Conservation (phyloP, 192 early-diverging fungal species). For the Paraglomus brasilianum region DNA sequence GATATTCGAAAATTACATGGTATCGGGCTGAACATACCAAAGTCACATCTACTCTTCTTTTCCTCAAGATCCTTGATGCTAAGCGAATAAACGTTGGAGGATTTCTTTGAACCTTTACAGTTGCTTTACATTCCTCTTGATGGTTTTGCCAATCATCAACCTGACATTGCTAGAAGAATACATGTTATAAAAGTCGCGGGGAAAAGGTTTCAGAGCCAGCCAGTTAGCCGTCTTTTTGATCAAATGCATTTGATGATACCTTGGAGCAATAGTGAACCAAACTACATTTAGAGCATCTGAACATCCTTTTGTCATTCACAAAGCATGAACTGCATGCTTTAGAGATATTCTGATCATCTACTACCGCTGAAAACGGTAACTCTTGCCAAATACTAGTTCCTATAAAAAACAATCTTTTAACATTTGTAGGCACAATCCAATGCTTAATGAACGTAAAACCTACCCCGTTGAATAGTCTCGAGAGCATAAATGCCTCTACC, state of each 20-base stretch:
- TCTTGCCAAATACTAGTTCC: slow-evolving; percentile 22
- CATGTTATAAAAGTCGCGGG: too few relatives aligned
- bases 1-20: not conserved
- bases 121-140: slow-evolving; percentile 40
- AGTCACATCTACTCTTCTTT: not conserved
- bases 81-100: slow-evolving; percentile 39
- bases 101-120: slow-evolving; percentile 28
- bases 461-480: slow-evolving; percentile 13
- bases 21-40: slow-evolving; percentile 11
- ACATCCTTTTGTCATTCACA: not conserved
- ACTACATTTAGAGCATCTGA: slow-evolving; percentile 23
- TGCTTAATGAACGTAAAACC: not conserved
- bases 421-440: not conserved
- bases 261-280: slow-evolving; percentile 21
- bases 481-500: slow-evolving; percentile 19
- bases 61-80: slow-evolving; percentile 35
- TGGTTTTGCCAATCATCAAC: slow-evolving; percentile 37
- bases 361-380: slow-evolving; percentile 20
- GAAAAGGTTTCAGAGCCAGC: not conserved
- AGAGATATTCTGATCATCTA: slow-evolving; percentile 27
- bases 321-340: slow-evolving; percentile 27
- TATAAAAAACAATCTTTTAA: slow-evolving; percentile 15
- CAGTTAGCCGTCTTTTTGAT: not conserved
- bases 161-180: slow-evolving; percentile 29
- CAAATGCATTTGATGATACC: slow-evolving; percentile 2